Base-by-base conservation (phyloP, 2,329 filamentous ascomycete species). In the Grosmannia serpens region DNA sequence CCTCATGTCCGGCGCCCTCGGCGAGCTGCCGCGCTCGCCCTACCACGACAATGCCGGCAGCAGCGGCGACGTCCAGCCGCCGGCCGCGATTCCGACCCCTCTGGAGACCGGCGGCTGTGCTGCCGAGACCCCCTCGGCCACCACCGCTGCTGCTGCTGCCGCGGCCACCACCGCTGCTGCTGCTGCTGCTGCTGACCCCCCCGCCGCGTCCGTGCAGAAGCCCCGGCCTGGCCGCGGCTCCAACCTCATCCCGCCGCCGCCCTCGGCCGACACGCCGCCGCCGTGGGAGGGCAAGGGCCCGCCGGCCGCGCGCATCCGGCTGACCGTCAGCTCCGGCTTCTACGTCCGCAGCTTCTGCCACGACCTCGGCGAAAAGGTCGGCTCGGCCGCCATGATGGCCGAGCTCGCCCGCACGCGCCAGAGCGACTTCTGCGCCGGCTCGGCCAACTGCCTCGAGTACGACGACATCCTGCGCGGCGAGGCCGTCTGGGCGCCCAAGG, bases 291-390 rank as follows among this genome's bases (percentile, higher is more conserved):
- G 77, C 69, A 75, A 84, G 67, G 83, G 80, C 0, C 84, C 90
- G 1, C 84, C 92, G 1, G 94, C 92, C 1, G 88, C 83, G 54
- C 87, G 83, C 67, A 83, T 99, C 60, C 85, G 88, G 59, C 90
- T 99, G 83, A 95, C 89, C 0, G 92, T 96, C 56, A 91, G 91
- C 2, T 95, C 91, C 0, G 94, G 94, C 46, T 99, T 96, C 77
- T 99, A 99, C 71, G 91, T 99, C 17, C 87, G 94, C 62, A 95
- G 88, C 59, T 84, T 99, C 65, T 91, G 90, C 66, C 91, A 97
- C 69, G 94, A 99, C 67, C 79, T 99, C 4, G 94, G 92, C 26
- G 77, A 85, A 64, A 90, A 89, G 64, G 79, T 96, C 17, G 84
- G 82, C 56, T 95, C 90, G 15, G 84, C 89, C 27, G 94, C 82